Evolutionary conservation across 2,329 filamentous ascomycete genomes (phyloP).

Genomic region (Rutstroemia sydowiana): DNA sequence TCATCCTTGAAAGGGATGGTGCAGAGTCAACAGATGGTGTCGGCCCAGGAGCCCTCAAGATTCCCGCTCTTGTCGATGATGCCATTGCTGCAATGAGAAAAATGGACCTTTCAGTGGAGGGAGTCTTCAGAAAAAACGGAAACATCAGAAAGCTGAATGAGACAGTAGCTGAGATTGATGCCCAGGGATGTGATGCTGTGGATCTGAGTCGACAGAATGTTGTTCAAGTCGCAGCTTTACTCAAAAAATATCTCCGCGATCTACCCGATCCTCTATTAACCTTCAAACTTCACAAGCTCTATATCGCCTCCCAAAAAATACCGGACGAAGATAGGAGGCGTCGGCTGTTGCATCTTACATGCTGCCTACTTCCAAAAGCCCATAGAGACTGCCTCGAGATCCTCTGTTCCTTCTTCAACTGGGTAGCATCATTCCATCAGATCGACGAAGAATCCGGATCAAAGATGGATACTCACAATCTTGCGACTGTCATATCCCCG

Average conservation of each 20-base stretch:
- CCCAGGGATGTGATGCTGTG: slow-evolving; percentile 74
- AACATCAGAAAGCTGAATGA: slow-evolving; percentile 94
- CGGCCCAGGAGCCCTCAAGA: slow-evolving; percentile 80
- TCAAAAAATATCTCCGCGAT: slow-evolving; percentile 93
- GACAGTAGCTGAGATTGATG: slow-evolving; percentile 77
- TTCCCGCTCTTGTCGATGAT: slow-evolving; percentile 93
- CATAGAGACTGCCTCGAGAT: slow-evolving; percentile 94
- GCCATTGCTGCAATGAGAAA: slow-evolving; percentile 90
- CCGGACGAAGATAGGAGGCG: slow-evolving; percentile 72
- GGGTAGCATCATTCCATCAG: slow-evolving; percentile 95
- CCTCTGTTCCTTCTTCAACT: slow-evolving; percentile 91
- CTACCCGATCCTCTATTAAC: slow-evolving; percentile 92
- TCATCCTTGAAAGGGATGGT: slow-evolving; percentile 85
- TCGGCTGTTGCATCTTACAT: slow-evolving; percentile 80
- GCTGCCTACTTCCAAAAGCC: slow-evolving; percentile 84
- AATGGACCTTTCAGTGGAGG: slow-evolving; percentile 98
- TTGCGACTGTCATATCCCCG: slow-evolving; percentile 93
- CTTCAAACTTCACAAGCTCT: slow-evolving; percentile 86
- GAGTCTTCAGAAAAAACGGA: slow-evolving; percentile 97
- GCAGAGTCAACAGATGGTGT: slow-evolving; percentile 98
- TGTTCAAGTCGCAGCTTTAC: slow-evolving; percentile 83
- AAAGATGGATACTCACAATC: slow-evolving; percentile 98
- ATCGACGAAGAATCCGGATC: slow-evolving; percentile 95
- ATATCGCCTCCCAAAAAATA: slow-evolving; percentile 85
- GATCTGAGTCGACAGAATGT: slow-evolving; percentile 84